Conservation (phyloP, 2,329 filamentous ascomycete genomes). For the Ophiostoma pallidulum region DNA sequence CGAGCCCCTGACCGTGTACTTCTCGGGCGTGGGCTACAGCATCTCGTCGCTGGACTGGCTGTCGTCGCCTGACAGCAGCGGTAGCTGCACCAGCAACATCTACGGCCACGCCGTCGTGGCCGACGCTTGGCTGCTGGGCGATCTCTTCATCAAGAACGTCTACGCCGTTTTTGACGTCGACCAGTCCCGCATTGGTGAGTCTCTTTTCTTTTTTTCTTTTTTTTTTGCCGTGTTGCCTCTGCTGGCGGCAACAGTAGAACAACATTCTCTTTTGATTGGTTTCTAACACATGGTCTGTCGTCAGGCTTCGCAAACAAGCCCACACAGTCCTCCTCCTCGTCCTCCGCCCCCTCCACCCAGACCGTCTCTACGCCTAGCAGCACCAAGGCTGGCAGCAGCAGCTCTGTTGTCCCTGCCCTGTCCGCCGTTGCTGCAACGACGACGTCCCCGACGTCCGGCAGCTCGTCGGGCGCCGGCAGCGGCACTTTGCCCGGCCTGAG, state of each 20-base stretch:
- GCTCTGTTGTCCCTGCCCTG: constrained; percentile 11
- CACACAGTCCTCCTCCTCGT: not conserved
- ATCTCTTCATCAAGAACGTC: constrained; percentile 82
- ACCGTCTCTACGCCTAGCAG: not conserved
- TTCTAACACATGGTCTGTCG: too few species aligned
- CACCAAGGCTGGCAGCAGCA: not conserved
- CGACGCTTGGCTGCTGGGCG: constrained; percentile 69
- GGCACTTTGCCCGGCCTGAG: constrained; percentile 24
- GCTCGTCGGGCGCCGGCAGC: constrained; percentile 8
- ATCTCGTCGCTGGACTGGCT: constrained; percentile 67
- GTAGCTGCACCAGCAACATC: constrained; percentile 59
- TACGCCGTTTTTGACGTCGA: constrained; percentile 80
- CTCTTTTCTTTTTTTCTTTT: constrained; percentile 3
- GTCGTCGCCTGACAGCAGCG: constrained; percentile 28
- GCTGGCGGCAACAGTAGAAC: too few species aligned
- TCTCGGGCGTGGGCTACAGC: constrained; percentile 57
- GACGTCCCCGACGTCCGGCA: constrained; percentile 11
- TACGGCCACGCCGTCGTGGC: constrained; percentile 60
- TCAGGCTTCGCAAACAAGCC: constrained; percentile 11
- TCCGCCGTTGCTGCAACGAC: constrained; percentile 16
- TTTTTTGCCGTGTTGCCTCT: too few species aligned
- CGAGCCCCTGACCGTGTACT: constrained; percentile 51
- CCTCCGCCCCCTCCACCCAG: too few species aligned
- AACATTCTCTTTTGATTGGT: too few species aligned
- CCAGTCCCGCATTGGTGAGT: constrained; percentile 49